Conservation (phyloP, 208 protist species). For the Leishmania major region DNA sequence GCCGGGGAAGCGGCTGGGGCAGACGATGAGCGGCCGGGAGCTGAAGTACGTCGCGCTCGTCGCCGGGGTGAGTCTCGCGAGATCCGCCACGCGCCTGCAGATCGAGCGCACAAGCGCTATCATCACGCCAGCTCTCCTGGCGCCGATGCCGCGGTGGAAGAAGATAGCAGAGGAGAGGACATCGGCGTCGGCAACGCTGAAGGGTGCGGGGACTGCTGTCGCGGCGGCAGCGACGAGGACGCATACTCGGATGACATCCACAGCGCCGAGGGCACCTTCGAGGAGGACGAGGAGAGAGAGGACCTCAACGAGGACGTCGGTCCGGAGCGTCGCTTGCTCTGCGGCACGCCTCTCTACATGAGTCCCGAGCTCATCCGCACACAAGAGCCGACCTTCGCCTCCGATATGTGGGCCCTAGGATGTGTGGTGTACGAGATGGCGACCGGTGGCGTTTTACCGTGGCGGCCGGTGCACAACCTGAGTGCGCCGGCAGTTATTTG, state of each 20-base stretch:
- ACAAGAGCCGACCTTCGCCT: conserved; percentile 61
- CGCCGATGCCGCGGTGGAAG: neutral
- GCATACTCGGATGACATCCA: neutral
- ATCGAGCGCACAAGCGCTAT: neutral
- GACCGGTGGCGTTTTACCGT: conserved; percentile 79
- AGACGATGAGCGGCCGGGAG: neutral
- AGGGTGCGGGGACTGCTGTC: neutral
- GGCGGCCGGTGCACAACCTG: conserved; percentile 51
- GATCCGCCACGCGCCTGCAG: conserved; percentile 2
- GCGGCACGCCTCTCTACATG: conserved; percentile 87
- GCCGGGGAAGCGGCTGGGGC: neutral
- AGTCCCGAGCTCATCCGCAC: conserved; percentile 78
- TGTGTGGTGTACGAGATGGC: conserved; percentile 92
- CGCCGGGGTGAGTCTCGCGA: conserved; percentile 2
- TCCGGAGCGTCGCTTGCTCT: conserved; percentile 35
- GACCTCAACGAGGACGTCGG: neutral
- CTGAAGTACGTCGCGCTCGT: neutral
- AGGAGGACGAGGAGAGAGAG: neutral
- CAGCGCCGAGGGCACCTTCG: neutral
- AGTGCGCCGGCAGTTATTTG: conserved; percentile 56
- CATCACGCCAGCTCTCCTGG: neutral
- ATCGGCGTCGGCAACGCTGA: conserved; percentile 3
- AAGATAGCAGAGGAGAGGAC: neutral
- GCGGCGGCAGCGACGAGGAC: neutral
- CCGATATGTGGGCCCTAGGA: conserved; percentile 90